A percentile compares a stretch with the other conserved stretches of the same genome.
Evolutionary conservation across 2,329 filamentous ascomycete genomes (phyloP).

Genomic region (Apiospora marii): DNA sequence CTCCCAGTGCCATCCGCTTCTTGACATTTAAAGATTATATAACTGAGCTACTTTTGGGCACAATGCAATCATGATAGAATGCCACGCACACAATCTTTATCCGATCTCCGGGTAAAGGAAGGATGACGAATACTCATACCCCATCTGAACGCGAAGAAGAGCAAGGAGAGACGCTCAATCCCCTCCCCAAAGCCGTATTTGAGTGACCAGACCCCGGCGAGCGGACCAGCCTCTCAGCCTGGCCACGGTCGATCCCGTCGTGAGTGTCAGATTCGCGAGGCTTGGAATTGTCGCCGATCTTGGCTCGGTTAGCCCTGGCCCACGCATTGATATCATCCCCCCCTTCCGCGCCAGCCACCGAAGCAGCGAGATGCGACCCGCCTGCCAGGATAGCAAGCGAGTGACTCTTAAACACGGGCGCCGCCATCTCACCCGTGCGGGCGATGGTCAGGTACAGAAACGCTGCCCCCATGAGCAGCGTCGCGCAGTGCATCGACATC

Average conservation of each 20-base stretch:
- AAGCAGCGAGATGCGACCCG: background rate
- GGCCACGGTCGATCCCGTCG: too few relatives aligned
- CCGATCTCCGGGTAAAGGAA: too few relatives aligned
- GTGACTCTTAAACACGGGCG: background rate
- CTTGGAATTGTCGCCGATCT: background rate
- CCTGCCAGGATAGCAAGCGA: background rate
- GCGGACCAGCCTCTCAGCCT: background rate
- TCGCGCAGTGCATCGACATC: background rate
- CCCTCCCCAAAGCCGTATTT: too few relatives aligned
- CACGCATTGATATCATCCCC: background rate
- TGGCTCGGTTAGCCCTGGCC: background rate
- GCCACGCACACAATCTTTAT: too few relatives aligned
- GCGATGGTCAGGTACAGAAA: background rate
- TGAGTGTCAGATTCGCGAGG: background rate
- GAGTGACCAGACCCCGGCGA: background rate
- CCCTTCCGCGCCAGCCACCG: background rate
- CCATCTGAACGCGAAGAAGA: background rate
- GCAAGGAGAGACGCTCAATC: background rate
- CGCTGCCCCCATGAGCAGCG: background rate
- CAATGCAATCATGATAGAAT: too few relatives aligned
- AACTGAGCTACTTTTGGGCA: too few relatives aligned
- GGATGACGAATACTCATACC: too few relatives aligned
- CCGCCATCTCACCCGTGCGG: background rate
- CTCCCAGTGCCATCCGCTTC: background rate
- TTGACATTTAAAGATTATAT: background rate